phyloP scores from a whole-genome alignment of 495 filamentous ascomycete species.

The Aspergillus heteromorphus region DNA sequence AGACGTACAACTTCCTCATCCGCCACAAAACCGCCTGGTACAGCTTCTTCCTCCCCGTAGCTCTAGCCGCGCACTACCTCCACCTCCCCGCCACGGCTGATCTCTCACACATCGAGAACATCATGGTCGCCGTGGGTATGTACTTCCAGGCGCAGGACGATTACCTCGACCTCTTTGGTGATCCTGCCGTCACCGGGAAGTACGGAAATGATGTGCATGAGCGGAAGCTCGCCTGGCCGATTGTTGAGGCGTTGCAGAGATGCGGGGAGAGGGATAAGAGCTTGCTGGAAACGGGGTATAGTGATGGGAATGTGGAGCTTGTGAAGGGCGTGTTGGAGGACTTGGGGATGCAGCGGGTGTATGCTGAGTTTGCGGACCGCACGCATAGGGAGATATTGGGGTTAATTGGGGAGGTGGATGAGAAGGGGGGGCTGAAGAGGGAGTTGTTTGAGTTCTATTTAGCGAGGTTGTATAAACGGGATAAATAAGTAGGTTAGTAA shows the following conservation, averaged over 20 bases:
- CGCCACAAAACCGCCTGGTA: slow-evolving; percentile 96
- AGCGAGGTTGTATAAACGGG: background rate
- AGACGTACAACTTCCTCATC: slow-evolving; percentile 85
- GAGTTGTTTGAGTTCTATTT: background rate
- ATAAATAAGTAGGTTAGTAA: too few species aligned
- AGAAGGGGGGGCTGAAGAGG: background rate
- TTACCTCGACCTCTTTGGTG: slow-evolving; percentile 86
- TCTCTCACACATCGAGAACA: slow-evolving; percentile 66
- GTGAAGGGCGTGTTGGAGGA: background rate
- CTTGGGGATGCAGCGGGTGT: background rate
- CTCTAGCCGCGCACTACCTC: slow-evolving; percentile 66
- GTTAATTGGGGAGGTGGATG: background rate
- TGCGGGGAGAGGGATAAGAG: slow-evolving; percentile 66
- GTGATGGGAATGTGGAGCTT: background rate
- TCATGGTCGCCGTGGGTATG: slow-evolving; percentile 81
- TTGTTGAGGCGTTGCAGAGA: slow-evolving; percentile 72
- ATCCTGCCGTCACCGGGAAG: slow-evolving; percentile 84
- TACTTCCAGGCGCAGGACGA: slow-evolving; percentile 94
- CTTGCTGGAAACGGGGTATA: slow-evolving; percentile 65
- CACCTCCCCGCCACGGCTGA: slow-evolving; percentile 68
- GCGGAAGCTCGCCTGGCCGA: slow-evolving; percentile 89
- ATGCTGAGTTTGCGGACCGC: background rate
- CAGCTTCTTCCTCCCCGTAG: slow-evolving; percentile 88
- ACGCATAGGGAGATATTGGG: background rate
- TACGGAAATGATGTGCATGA: slow-evolving; percentile 91